Evolutionary conservation across 108 stramenopile genomes (phyloP).

Genomic region (Nitzschia palea): DNA sequence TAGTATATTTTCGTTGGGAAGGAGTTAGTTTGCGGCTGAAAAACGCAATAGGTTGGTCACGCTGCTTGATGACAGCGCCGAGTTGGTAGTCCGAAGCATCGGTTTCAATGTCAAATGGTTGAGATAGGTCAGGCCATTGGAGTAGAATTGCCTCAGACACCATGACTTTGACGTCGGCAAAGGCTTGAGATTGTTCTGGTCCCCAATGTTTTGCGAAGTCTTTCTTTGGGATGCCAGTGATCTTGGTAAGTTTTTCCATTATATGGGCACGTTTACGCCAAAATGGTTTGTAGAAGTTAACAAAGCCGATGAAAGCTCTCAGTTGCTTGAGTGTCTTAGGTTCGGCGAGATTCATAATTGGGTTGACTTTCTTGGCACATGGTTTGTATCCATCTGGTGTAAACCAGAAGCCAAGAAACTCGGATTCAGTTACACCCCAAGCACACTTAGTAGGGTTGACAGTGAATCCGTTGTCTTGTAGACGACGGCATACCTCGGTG

Average conservation of each 20-base stretch:
- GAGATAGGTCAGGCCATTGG: constrained; percentile 40
- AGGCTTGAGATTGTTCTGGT: constrained; percentile 35
- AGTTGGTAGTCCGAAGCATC: constrained; percentile 35
- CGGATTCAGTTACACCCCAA: constrained; percentile 23
- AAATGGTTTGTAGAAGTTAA: background rate
- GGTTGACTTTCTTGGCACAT: constrained; percentile 37
- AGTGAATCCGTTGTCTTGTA: background rate
- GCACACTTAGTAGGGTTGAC: constrained; percentile 15
- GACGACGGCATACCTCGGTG: background rate
- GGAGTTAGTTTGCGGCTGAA: constrained; percentile 28
- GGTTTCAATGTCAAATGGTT: constrained; percentile 29
- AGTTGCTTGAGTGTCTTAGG: constrained; percentile 30
- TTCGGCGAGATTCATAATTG: constrained; percentile 20
- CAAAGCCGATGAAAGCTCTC: constrained; percentile 8
- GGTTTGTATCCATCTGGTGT: constrained; percentile 32
- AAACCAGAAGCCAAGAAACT: constrained; percentile 34
- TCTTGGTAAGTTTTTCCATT: background rate
- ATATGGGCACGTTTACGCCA: background rate
- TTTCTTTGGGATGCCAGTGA: background rate
- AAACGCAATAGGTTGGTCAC: constrained; percentile 23
- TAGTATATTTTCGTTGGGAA: constrained; percentile 36
- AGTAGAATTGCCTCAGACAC: constrained; percentile 35
- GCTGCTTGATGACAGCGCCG: constrained; percentile 38
- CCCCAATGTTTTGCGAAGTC: constrained; percentile 38
- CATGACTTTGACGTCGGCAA: constrained; percentile 40